Evolutionary conservation across 2,329 filamentous ascomycete genomes (phyloP), one percentile per base, ranked within the genome.

Genomic region (Fusarium sp.): DNA sequence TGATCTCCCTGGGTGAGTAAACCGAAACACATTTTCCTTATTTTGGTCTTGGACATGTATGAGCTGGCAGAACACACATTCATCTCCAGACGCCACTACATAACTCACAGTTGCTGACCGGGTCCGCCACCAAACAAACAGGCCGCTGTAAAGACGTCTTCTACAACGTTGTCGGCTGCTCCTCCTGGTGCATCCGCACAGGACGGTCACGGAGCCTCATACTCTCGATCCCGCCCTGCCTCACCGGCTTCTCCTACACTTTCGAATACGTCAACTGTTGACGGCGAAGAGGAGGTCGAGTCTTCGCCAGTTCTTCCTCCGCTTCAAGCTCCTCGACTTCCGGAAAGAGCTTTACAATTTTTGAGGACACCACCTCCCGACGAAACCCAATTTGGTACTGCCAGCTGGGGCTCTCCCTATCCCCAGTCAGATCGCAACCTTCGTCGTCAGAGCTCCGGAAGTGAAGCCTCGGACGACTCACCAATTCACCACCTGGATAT

Each of bases 351-450:
- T 44, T 83, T 85, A 74, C 85, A 87, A 65, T 81, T 90, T 66
- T 81, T 91, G 78, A 85, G 87, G 79, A 90, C 87, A n/a, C 87
- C 89, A 49, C 85, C 86, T 75, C 73, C 76, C 56, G 82, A 83
- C 74, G 84, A 85, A 57, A 79, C 78, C 47, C 83, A 82, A 66
- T 90, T 89, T 81, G 87, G 87, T 69, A 96, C 94, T 52, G 92
- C 94, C 55, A 95, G 92, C 81, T 98, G 95, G 95, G 95, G 95
- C 64, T 98, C 95, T 61, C 95, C 95, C 28, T 98, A 98, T 83
- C 91, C 93, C 63, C 88, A 88, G 70, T 88, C 92, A 44, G 92
- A 89, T 65, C 82, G 81, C 75, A 82, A 87, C 69, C 83, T 87
- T 62, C 86, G 86, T 59, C 83, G 83, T 61, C 83, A 85, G 70